These are phyloP conservation scores for Phylloporus scabripes DNA, from an alignment of 768 basidiomycete genomes.

Conservation along the genomic window DNA sequence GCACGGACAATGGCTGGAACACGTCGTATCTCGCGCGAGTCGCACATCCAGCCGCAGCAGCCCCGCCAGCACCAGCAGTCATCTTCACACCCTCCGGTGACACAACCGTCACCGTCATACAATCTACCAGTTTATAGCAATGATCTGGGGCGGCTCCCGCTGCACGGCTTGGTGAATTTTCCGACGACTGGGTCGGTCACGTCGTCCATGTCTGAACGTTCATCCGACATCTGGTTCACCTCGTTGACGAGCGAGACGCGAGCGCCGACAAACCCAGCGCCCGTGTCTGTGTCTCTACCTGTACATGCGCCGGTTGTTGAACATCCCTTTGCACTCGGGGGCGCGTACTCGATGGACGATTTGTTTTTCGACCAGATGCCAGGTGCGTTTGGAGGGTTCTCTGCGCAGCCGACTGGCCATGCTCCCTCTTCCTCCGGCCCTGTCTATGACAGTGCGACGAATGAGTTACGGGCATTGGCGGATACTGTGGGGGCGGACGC, in stretches of 20 bases:
- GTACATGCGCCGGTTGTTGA: neutral
- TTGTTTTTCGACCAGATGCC: slow-evolving; percentile 20
- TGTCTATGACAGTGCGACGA: neutral
- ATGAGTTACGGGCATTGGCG: slow-evolving; percentile 15
- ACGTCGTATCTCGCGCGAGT: slow-evolving; percentile 31
- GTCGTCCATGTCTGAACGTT: slow-evolving; percentile 1
- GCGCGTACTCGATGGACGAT: slow-evolving; percentile 18
- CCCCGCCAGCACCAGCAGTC: slow-evolving; percentile 3
- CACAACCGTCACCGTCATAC: slow-evolving; percentile 17
- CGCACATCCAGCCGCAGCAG: slow-evolving; percentile 9
- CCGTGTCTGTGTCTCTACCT: neutral
- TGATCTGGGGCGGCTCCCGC: slow-evolving; percentile 52
- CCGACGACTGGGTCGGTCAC: neutral
- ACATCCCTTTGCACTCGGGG: slow-evolving; percentile 1
- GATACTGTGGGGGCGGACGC: slow-evolving; percentile 1
- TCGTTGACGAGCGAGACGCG: slow-evolving; percentile 1
- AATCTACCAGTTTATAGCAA: slow-evolving; percentile 51
- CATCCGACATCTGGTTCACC: slow-evolving; percentile 21
- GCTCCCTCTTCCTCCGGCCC: no score
- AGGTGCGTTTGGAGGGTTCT: slow-evolving; percentile 4
- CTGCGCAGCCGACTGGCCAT: neutral
- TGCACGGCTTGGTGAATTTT: slow-evolving; percentile 31
- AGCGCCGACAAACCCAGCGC: neutral
- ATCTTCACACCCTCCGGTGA: slow-evolving; percentile 6
- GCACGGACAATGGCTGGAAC: slow-evolving; percentile 31